Base-by-base conservation (phyloP, 208 protist species). In the Leishmania guyanensis region DNA sequence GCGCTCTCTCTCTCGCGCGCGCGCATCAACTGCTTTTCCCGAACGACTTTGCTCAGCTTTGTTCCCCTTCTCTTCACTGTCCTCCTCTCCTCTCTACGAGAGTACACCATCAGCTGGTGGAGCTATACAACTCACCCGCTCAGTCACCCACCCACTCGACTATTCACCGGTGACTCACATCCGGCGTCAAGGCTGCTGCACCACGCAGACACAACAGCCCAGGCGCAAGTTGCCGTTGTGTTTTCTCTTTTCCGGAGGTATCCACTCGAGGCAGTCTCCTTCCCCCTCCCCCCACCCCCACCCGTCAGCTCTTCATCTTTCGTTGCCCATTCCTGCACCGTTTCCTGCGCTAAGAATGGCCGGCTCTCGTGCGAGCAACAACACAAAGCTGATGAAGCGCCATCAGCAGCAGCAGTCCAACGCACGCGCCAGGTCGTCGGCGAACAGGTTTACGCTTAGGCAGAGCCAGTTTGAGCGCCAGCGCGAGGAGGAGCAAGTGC, bases 401-500 rank as follows among this genome's bases (percentile, higher is more conserved):
- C 84, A 91, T 71, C 87, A 95, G 81, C 78, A 82, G 48, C 83
- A 80, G 74, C 79, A 91, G 71, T 81, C 87, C 16, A 68, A 66
- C 65, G 75, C 36, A 20, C 84, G 83, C 39, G 90, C 91, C n/a
- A 88, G 90, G 72, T 60, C 89, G 14, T 80, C 83, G 17, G 80
- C 86, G 2, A 88, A 88, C 76, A 89, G 88, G 58, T 97, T 97
- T 70, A 91, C 86, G n/a, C 73, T 89, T 39, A 91, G 92, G 78
- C 94, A 97, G 73, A 95, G 91, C 68, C 89, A 88, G 75, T 97
- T 96, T 75, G 92, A 93, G 75, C 89, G 89, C 0, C 88, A 90
- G 16, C 88, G 88, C 39, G 94, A 97, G 82, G 92, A 97, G 85
- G 75, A 88, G 62, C 89, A 94, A 26, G 83, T 89, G 12, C 81